Conservation (phyloP, 805 yeast species). For the Saccharomycopsis selenospora region DNA sequence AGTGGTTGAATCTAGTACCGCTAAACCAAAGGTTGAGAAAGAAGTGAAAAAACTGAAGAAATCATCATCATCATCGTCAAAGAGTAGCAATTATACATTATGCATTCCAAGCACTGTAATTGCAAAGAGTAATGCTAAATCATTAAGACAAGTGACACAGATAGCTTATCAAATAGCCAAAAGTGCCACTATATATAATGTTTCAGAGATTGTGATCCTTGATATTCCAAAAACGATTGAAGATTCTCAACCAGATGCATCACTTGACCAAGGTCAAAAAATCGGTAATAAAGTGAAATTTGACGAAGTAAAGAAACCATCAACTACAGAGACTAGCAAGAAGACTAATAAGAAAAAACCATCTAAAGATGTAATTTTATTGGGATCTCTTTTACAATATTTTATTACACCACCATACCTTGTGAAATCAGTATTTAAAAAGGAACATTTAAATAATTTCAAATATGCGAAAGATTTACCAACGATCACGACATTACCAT, state of each 20-base stretch:
- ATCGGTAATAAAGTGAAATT: slow-evolving; percentile 23
- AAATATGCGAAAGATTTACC: slow-evolving; percentile 65
- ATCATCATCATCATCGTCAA: neutral
- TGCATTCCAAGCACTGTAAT: slow-evolving; percentile 71
- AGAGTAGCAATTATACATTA: slow-evolving; percentile 38
- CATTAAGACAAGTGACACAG: slow-evolving; percentile 66
- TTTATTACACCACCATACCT: slow-evolving; percentile 83
- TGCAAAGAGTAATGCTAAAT: slow-evolving; percentile 45
- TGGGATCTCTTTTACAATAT: slow-evolving; percentile 68
- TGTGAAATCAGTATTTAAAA: slow-evolving; percentile 54
- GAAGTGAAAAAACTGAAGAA: slow-evolving; percentile 1
- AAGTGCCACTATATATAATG: slow-evolving; percentile 60
- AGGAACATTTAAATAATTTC: slow-evolving; percentile 40
- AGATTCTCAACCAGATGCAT: neutral
- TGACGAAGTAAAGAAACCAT: slow-evolving; percentile 24
- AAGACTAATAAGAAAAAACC: slow-evolving; percentile 22
- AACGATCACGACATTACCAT: slow-evolving; percentile 64
- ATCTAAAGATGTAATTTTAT: slow-evolving; percentile 38
- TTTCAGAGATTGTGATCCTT: slow-evolving; percentile 67
- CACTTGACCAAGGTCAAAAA: slow-evolving; percentile 4
- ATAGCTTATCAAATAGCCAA: slow-evolving; percentile 74
- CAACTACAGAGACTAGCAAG: neutral
- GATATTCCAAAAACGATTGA: slow-evolving; percentile 47
- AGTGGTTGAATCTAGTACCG: neutral
- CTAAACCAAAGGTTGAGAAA: too few relatives aligned